phyloP scores from a whole-genome alignment of 257 asterid genomes.

The Verbena officinalis region DNA sequence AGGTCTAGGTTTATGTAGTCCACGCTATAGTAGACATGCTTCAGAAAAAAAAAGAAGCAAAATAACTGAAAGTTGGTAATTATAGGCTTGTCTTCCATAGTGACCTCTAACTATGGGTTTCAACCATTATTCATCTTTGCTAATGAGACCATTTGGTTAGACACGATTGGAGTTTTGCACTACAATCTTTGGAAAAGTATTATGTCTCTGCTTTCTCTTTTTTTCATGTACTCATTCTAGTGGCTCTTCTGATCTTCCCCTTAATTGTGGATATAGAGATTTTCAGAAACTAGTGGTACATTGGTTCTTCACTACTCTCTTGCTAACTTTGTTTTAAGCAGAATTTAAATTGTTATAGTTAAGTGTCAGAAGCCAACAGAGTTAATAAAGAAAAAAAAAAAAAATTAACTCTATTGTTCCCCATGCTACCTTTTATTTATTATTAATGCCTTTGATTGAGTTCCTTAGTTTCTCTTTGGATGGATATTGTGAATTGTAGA shows the following conservation, averaged over 20 bases:
- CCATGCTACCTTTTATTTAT: background rate
- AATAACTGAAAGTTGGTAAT: constrained; percentile 3
- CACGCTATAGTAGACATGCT: background rate
- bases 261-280: background rate
- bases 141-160: constrained; percentile 10
- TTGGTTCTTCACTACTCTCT: constrained; percentile 3
- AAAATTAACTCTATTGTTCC: background rate
- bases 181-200: constrained; percentile 5
- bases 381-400: background rate
- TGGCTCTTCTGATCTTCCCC: background rate
- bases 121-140: background rate
- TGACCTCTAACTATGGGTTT: background rate
- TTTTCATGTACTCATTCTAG: constrained; percentile 12
- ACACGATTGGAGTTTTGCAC: constrained; percentile 3
- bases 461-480: constrained; percentile 7
- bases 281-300: background rate
- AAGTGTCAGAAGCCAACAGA: background rate
- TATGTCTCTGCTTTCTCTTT: background rate
- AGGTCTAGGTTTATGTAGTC: background rate
- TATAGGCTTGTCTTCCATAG: constrained; percentile 9
- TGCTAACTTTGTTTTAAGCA: background rate
- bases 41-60: constrained; percentile 7
- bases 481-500: constrained; percentile 6
- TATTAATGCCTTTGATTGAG: constrained; percentile 17
- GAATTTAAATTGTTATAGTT: background rate